Percentiles rank a stretch among this genome's conserved stretches.
phyloP scores from a whole-genome alignment of 495 filamentous ascomycete genomes.

The Daldinia grandis region DNA sequence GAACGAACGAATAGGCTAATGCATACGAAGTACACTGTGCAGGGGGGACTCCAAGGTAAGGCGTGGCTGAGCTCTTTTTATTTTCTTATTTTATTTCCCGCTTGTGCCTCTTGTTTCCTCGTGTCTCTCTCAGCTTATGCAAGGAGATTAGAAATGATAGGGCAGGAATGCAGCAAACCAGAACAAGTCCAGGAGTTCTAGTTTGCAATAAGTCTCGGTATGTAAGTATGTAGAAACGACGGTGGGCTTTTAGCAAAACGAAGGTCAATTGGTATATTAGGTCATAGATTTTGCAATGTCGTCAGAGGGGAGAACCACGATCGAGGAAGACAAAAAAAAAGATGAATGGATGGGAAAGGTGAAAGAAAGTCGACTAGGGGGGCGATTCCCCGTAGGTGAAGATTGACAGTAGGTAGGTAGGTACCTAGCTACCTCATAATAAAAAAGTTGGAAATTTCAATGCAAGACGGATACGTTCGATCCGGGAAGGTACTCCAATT shows the following conservation, averaged over 20 bases:
- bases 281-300: conserved; percentile 31
- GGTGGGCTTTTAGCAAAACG: conserved; percentile 7
- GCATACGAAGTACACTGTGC: conserved; percentile 32
- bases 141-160: conserved; percentile 33
- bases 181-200: conserved; percentile 21
- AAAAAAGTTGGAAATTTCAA: conserved; percentile 43
- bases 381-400: conserved; percentile 17
- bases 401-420: too few species aligned
- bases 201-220: conserved; percentile 30
- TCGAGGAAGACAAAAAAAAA: conserved; percentile 45
- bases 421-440: too few species aligned
- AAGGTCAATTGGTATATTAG: conserved; percentile 16
- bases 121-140: conserved; percentile 33
- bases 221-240: conserved; percentile 1
- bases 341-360: not conserved
- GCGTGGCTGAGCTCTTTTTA: conserved; percentile 36
- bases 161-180: conserved; percentile 38
- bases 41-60: conserved; percentile 29
- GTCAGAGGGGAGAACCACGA: conserved; percentile 18
- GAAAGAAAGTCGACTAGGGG: conserved; percentile 27
- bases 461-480: conserved; percentile 20
- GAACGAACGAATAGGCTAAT: conserved; percentile 38
- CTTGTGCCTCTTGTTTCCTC: conserved; percentile 28
- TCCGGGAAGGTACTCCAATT: conserved; percentile 31
- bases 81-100: conserved; percentile 26